Base-by-base conservation (phyloP, 2,329 filamentous ascomycete genomes). In the Cladosporium sp. region DNA sequence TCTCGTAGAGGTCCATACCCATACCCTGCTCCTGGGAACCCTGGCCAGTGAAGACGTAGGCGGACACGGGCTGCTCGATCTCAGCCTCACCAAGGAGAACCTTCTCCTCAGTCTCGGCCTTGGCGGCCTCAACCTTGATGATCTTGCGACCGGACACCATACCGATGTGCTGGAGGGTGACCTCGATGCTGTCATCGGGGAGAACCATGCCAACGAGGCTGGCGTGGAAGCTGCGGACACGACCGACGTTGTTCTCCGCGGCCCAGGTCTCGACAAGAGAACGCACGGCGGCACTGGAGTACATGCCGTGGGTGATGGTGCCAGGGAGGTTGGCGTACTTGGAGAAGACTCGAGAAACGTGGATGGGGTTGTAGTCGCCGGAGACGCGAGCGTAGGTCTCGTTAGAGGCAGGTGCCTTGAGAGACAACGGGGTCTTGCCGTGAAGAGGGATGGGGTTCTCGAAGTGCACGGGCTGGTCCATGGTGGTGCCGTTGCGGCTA, bases 131-230 rank as follows among this genome's bases (percentile, higher is more conserved):
- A 43, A 98, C 89, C 77, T 95, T 97, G 78, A 98, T 93, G 72
- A 97, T 97, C 82, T 97, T 98, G 70, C 93, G 91, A 65, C 93
- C 93, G 63, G 88, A 85, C 54, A 98, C 87, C 93, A 98, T 98
- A 64, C 92, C 93, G 27, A 94, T 85, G 66, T 98, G 93, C 75
- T 96, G 88, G 46, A 98, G 80, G 73, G 90, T 95, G 63, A 98
- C 92, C 57, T 94, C 83, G 56, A 98, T 86, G 55, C 92, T 86
- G 65, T 98, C 94, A 60, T 97, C 95, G 49, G 93, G 93, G 54
- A 98, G 78, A 9, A 98, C 94, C 93, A 98, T 98, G 58, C 93
- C 93, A n/a, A 95, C 91, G 43, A 98, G 80, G 18, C 86, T 92
- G 55, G 91, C 93, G 65, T 96, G 90, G 82, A 96, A 98, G 73